phyloP scores from a whole-genome alignment of 805 yeast species.

The Saccharomycopsis sp. region DNA sequence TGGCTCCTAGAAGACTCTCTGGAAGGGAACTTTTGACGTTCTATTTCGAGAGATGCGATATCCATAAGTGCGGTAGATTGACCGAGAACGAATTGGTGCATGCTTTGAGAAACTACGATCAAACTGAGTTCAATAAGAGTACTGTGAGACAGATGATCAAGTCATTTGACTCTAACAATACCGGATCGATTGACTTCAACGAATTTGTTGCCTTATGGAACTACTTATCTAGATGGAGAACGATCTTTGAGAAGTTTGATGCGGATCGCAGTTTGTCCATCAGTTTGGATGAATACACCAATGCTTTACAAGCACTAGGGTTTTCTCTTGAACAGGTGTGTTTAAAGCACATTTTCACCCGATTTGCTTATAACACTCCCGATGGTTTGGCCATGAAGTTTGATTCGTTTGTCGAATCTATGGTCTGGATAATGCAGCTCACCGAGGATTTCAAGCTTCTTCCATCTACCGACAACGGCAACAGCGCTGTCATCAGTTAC shows the following conservation, averaged over 20 bases:
- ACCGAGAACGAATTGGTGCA: constrained; percentile 8
- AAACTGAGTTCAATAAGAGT: constrained; percentile 11
- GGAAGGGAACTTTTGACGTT: background rate
- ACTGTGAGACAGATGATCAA: constrained; percentile 14
- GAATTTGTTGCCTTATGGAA: constrained; percentile 12
- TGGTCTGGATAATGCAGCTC: constrained; percentile 9
- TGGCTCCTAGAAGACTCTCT: background rate
- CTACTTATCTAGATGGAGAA: constrained; percentile 15
- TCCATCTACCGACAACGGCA: constrained; percentile 11
- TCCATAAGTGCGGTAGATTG: constrained; percentile 6
- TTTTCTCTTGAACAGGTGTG: constrained; percentile 6
- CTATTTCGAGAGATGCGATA: constrained; percentile 9
- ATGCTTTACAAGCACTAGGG: constrained; percentile 11
- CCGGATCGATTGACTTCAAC: constrained; percentile 10
- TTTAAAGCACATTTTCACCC: constrained; percentile 7
- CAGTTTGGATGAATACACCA: constrained; percentile 9
- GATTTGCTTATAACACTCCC: constrained; percentile 4
- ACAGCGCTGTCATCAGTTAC: constrained; percentile 8
- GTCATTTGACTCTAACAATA: constrained; percentile 4
- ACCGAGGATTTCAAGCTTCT: constrained; percentile 16
- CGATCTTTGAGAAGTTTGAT: constrained; percentile 14
- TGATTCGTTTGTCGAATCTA: constrained; percentile 16
- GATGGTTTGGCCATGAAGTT: constrained; percentile 14
- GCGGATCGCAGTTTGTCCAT: constrained; percentile 8
- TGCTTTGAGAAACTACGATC: constrained; percentile 15